phyloP scores from a whole-genome alignment of 257 asterid genomes.

The Ehretia macrophylla region DNA sequence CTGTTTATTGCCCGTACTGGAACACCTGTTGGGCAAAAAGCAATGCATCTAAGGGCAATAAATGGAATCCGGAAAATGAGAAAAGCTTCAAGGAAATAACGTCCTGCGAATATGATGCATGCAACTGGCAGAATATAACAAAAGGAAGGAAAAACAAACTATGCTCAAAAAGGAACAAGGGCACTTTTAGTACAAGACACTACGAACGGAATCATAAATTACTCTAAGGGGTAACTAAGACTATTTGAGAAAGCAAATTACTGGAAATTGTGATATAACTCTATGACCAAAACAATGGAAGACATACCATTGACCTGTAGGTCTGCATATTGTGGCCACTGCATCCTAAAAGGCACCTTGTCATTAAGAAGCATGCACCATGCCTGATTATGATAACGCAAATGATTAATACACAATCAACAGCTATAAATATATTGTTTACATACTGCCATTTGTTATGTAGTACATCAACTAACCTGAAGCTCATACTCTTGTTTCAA shows the following conservation, averaged over 20 bases:
- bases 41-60: background rate
- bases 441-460: background rate
- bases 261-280: background rate
- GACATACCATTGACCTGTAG: slow-evolving; percentile 87
- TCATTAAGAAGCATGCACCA: slow-evolving; percentile 98
- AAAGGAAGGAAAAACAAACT: no score
- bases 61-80: background rate
- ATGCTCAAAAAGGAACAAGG: no score
- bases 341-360: slow-evolving; percentile 93
- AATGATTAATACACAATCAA: background rate
- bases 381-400: slow-evolving; percentile 46
- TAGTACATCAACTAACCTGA: slow-evolving; percentile 58
- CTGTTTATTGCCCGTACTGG: slow-evolving; percentile 87
- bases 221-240: background rate
- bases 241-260: no score
- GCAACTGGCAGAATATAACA: no score
- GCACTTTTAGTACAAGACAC: no score
- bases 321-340: slow-evolving; percentile 95
- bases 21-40: slow-evolving; percentile 50
- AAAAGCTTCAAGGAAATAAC: no score
- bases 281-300: slow-evolving; percentile 12
- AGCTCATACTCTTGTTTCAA: slow-evolving; percentile 77
- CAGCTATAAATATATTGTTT: no score
- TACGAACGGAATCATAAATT: no score
- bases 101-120: no score